phyloP scores from a whole-genome alignment of 768 basidiomycete species.

The Xanthoconium stramineum region DNA sequence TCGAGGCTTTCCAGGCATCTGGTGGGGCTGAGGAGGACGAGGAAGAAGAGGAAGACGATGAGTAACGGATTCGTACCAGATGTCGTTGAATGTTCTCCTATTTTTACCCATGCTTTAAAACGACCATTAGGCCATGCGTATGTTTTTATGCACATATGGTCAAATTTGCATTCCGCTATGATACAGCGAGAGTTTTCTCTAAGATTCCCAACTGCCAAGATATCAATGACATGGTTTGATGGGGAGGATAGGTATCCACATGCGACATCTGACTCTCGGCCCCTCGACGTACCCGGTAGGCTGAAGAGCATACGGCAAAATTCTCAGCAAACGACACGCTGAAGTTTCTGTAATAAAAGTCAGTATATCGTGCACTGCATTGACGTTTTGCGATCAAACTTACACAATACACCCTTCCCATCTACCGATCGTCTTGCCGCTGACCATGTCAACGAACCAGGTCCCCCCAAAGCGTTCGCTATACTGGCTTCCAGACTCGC shows the following conservation, averaged over 20 bases:
- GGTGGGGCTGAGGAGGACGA: constrained; percentile 46
- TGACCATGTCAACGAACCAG: constrained; percentile 77
- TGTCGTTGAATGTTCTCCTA: neutral
- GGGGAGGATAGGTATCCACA: constrained; percentile 40
- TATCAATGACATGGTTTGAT: constrained; percentile 38
- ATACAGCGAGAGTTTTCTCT: constrained; percentile 32
- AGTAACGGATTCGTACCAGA: constrained; percentile 41
- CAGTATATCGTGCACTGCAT: constrained; percentile 1
- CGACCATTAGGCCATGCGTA: constrained; percentile 15
- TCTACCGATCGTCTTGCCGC: constrained; percentile 60
- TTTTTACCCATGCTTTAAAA: constrained; percentile 10
- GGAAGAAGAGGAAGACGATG: constrained; percentile 39
- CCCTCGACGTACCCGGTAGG: constrained; percentile 46
- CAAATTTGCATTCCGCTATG: constrained; percentile 12
- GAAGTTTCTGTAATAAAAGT: constrained; percentile 52
- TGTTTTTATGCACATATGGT: constrained; percentile 17
- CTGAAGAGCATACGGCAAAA: constrained; percentile 54
- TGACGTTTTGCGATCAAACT: constrained; percentile 29
- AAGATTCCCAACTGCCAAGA: constrained; percentile 56
- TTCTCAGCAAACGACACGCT: constrained; percentile 51
- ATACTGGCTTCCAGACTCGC: constrained; percentile 57
- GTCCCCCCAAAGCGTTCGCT: constrained; percentile 52
- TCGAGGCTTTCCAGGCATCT: constrained; percentile 82
- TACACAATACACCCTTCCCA: constrained; percentile 81
- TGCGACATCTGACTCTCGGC: constrained; percentile 40